Evolutionary conservation across 2,329 filamentous ascomycete species (phyloP).

Genomic region (Aspergillus felis): DNA sequence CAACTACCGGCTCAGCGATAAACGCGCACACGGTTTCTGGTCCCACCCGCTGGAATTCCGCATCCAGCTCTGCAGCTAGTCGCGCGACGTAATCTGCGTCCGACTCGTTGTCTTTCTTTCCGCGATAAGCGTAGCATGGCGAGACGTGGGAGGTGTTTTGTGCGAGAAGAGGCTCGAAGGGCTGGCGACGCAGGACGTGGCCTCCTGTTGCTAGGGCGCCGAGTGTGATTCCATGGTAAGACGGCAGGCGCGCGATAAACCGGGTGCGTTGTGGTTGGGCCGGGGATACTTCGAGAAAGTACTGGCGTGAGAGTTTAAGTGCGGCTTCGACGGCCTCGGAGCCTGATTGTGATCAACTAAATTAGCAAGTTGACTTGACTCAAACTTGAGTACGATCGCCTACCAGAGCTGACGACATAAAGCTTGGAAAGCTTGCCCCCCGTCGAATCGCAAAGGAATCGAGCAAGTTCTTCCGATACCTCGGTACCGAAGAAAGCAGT

Average conservation of each 20-base stretch:
- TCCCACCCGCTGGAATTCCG: slow-evolving; percentile 61
- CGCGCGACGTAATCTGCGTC: slow-evolving; percentile 57
- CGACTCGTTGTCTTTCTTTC: slow-evolving; percentile 49
- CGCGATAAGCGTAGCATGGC: slow-evolving; percentile 64
- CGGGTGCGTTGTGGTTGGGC: slow-evolving; percentile 53
- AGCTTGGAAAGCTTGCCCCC: slow-evolving; percentile 51
- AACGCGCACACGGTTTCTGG: slow-evolving; percentile 67
- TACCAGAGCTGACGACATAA: slow-evolving; percentile 58
- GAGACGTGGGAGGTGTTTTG: slow-evolving; percentile 59
- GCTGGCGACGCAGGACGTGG: slow-evolving; percentile 55
- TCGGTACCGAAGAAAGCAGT: slow-evolving; percentile 56
- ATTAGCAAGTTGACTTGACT: not conserved
- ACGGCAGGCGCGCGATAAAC: slow-evolving; percentile 62
- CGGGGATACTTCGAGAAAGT: slow-evolving; percentile 54
- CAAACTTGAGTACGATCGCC: not conserved
- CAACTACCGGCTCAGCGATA: slow-evolving; percentile 68
- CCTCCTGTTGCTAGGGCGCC: slow-evolving; percentile 64
- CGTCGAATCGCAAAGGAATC: slow-evolving; percentile 49
- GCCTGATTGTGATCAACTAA: slow-evolving; percentile 36
- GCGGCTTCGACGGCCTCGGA: slow-evolving; percentile 68
- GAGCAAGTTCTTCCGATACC: slow-evolving; percentile 51
- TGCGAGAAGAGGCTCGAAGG: slow-evolving; percentile 59
- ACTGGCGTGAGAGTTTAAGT: slow-evolving; percentile 65
- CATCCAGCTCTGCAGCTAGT: slow-evolving; percentile 62
- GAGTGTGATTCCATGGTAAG: slow-evolving; percentile 69